Conservation (phyloP, 2,329 filamentous ascomycete species). For the Fusarium vanettenii region DNA sequence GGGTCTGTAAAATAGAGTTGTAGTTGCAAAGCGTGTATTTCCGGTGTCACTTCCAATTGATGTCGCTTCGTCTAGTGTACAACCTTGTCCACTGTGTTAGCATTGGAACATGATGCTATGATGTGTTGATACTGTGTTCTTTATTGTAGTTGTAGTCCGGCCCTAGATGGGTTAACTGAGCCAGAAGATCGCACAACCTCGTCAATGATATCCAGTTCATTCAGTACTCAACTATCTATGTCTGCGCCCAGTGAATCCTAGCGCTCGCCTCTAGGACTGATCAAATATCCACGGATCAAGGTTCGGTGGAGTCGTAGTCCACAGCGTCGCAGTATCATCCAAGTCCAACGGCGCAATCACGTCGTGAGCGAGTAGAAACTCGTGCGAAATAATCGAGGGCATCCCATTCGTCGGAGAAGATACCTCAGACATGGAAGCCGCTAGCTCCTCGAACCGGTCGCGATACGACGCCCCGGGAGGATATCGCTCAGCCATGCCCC, state of each 20-base stretch:
- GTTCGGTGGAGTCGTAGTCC: background rate
- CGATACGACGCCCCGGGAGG: conserved; percentile 39
- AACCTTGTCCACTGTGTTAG: background rate
- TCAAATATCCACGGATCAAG: conserved; percentile 17
- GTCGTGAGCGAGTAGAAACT: background rate
- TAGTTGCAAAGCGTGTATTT: background rate
- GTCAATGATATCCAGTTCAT: background rate
- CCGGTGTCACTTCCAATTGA: background rate
- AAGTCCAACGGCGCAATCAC: conserved; percentile 2
- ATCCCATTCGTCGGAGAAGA: background rate
- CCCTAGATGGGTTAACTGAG: no score
- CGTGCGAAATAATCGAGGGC: background rate
- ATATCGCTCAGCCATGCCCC: conserved; percentile 46
- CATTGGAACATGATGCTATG: no score
- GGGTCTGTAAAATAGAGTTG: conserved; percentile 5
- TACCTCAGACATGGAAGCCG: conserved; percentile 12
- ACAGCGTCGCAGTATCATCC: background rate
- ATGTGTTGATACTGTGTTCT: no score
- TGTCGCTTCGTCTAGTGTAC: background rate
- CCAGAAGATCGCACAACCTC: background rate
- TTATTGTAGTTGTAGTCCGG: no score
- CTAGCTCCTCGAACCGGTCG: conserved; percentile 40
- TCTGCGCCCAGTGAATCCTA: background rate
- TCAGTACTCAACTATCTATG: background rate
- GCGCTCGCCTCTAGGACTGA: background rate